Evolutionary conservation across 192 early-diverging fungal species (phyloP), one percentile per base, ranked within the genome.

Genomic region (Thamnidium elegans): DNA sequence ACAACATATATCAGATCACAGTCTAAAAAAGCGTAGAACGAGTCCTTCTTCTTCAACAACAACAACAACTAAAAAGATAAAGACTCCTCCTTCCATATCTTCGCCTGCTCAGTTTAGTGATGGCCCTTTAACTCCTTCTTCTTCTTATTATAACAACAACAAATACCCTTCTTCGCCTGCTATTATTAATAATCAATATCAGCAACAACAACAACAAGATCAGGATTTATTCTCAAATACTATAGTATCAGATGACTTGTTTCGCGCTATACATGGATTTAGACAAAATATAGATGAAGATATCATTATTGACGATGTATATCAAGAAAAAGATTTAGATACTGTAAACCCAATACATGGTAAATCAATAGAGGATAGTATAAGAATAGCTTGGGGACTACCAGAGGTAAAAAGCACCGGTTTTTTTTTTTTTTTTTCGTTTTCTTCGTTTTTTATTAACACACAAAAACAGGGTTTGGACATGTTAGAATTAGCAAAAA

Each of bases 401-500:
- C 68, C 68, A 26, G 39, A 61, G 34, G 66, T 66, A 58, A 44
- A 3, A 31, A 15, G 15, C 15, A 50, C 26, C 7, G 7, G 2
- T 10, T 31, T 31, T 9, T 1, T 15, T 8, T 50, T 4, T 13
- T 3, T 13, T 7, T 5, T 11, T 9, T 0, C 42, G 1, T 42
- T 58, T 7, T 15, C 36, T 5, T 19, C 1, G 15, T 3, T 50
- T 52, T 13, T 26, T 63, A 17, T 30, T 31, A 53, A 30, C 50
- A 26, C 26, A 26, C 26, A 26, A 1, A 26, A 32, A 21, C 13
- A 44, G 62, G 62, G 53, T 10, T 14, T 70, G 21, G 62, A 70
- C 23, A 70, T 70, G 36, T 10, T 64, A 11, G 68, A 70, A 44
- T 17, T 70, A 17, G 68, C 68, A 9, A 20, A 53, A 20, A 52